A percentile compares a stretch with the other conserved stretches of the same genome.
phyloP scores from a whole-genome alignment of 2,329 filamentous ascomycete species.

The Colletotrichum nymphaeae region DNA sequence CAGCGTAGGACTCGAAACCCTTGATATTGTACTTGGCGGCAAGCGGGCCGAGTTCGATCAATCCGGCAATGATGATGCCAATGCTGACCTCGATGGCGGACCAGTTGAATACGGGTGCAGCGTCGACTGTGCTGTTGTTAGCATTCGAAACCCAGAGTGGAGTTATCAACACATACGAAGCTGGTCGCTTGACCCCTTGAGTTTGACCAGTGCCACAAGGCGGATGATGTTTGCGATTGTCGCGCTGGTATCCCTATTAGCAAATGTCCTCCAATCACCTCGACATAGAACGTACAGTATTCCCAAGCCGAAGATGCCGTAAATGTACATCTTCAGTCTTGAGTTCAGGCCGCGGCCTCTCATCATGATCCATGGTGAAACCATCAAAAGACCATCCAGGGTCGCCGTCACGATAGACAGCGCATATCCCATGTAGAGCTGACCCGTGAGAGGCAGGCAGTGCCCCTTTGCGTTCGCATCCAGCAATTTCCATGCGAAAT shows the following conservation, averaged over 20 bases:
- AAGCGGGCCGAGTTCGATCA: slow-evolving; percentile 29
- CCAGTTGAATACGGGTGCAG: slow-evolving; percentile 28
- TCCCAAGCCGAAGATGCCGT: slow-evolving; percentile 25
- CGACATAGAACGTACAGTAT: not conserved
- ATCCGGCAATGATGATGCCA: slow-evolving; percentile 21
- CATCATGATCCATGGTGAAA: slow-evolving; percentile 29
- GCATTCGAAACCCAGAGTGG: too few species aligned
- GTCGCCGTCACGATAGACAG: slow-evolving; percentile 22
- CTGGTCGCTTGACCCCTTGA: slow-evolving; percentile 1
- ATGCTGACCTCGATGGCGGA: slow-evolving; percentile 29
- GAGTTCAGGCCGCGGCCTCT: slow-evolving; percentile 7
- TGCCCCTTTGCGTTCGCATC: slow-evolving; percentile 6
- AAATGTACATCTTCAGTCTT: slow-evolving; percentile 22
- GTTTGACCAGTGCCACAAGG: slow-evolving; percentile 10
- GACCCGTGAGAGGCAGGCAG: slow-evolving; percentile 12
- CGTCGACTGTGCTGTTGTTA: slow-evolving; percentile 3
- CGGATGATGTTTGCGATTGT: slow-evolving; percentile 30
- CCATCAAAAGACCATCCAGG: slow-evolving; percentile 10
- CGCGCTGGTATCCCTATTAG: not conserved
- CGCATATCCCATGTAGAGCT: slow-evolving; percentile 29
- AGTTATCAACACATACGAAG: not conserved
- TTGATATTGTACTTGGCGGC: slow-evolving; percentile 19
- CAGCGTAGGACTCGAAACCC: slow-evolving; percentile 15
- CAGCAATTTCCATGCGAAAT: slow-evolving; percentile 22
- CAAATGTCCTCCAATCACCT: rapidly evolving